Conservation (phyloP, 148 eudicot genomes). For the Agrostemma githago region DNA sequence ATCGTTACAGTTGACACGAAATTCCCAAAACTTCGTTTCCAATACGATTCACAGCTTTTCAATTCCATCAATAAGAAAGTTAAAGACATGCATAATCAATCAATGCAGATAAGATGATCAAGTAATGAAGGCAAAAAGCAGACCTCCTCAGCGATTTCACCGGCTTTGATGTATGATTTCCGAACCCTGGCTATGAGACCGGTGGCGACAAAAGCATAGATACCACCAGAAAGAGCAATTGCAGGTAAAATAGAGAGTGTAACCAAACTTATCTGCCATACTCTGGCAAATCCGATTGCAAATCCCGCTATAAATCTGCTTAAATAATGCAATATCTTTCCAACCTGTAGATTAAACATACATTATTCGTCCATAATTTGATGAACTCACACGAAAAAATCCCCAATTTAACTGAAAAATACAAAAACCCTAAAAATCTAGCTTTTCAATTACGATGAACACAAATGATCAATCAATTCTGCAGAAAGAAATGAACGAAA, state of each 20-base stretch:
- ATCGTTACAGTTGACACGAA: too few species aligned
- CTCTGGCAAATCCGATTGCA: slow-evolving; percentile 71
- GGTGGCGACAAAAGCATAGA: slow-evolving; percentile 80
- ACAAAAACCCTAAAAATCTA: background rate
- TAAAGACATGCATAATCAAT: background rate
- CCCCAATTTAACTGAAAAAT: background rate
- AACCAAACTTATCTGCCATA: slow-evolving; percentile 94
- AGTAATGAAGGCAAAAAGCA: background rate
- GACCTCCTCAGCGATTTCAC: slow-evolving; percentile 97
- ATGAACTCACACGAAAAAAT: background rate
- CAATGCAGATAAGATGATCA: background rate
- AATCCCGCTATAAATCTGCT: slow-evolving; percentile 87
- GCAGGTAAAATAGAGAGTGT: slow-evolving; percentile 90
- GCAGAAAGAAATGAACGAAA: background rate
- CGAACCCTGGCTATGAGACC: slow-evolving; percentile 88
- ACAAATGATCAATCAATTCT: background rate
- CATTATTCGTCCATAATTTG: slow-evolving; percentile 2
- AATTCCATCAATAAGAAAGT: background rate
- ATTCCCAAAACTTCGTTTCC: too few species aligned
- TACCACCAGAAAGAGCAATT: slow-evolving; percentile 83
- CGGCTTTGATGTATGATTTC: slow-evolving; percentile 81
- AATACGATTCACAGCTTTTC: too few species aligned
- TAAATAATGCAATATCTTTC: slow-evolving; percentile 79
- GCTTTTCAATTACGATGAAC: background rate
- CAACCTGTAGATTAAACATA: slow-evolving; percentile 55